These are phyloP conservation scores for Fusarium verrucosum DNA, from an alignment of 2,329 filamentous ascomycete species.

Conservation along the genomic window DNA sequence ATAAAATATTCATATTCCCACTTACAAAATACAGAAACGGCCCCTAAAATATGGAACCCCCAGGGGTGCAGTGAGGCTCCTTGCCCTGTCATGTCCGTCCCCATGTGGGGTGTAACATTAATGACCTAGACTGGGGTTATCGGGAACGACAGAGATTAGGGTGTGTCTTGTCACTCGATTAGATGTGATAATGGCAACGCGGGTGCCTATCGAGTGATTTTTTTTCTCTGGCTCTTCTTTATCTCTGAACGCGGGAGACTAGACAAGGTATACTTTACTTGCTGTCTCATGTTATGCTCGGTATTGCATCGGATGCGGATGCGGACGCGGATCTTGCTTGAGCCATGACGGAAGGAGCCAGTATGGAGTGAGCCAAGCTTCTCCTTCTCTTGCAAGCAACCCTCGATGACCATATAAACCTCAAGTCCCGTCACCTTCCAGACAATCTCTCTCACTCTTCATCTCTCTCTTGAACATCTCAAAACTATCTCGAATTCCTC, in stretches of 20 bases:
- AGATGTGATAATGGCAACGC: constrained; percentile 38
- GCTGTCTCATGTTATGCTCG: constrained; percentile 17
- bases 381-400: constrained; percentile 11
- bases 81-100: background rate
- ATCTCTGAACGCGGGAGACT: constrained; percentile 19
- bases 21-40: background rate
- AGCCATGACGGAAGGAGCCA: constrained; percentile 29
- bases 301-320: constrained; percentile 23
- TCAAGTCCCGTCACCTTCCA: constrained; percentile 23
- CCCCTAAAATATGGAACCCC: background rate
- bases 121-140: constrained; percentile 30
- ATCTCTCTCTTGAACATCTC: constrained; percentile 6
- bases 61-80: constrained; percentile 19
- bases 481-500: constrained; percentile 14
- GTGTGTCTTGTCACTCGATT: constrained; percentile 36
- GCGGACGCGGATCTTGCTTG: constrained; percentile 12
- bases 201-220: constrained; percentile 33
- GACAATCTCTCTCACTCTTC: background rate
- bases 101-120: constrained; percentile 26
- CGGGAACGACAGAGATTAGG: constrained; percentile 37
- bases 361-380: constrained; percentile 3
- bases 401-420: constrained; percentile 35
- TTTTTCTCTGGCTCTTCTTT: constrained; percentile 16
- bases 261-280: constrained; percentile 9
- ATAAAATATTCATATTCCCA: background rate